phyloP scores from a whole-genome alignment of 805 yeast species.

The Lipomyces anomalus region DNA sequence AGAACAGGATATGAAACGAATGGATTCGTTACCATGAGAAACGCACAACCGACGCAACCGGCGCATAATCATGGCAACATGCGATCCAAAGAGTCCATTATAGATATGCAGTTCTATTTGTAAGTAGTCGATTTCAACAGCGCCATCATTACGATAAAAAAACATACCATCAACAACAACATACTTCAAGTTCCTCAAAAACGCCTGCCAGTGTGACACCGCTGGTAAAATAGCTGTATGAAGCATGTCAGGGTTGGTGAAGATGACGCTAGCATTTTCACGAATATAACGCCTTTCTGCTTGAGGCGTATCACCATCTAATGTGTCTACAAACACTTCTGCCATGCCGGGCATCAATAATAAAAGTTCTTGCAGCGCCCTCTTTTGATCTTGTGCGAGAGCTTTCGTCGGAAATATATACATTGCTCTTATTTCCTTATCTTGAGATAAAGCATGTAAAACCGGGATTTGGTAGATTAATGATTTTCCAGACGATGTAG shows the following conservation, averaged over 20 bases:
- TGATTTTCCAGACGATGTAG: conserved; percentile 95
- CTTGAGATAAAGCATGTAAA: conserved; percentile 43
- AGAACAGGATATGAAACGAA: conserved; percentile 81
- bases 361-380: conserved; percentile 62
- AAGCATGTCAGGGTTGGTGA: conserved; percentile 92
- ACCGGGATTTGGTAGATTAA: conserved; percentile 87
- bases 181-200: conserved; percentile 56
- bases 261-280: conserved; percentile 65
- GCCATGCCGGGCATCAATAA: conserved; percentile 43
- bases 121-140: conserved; percentile 38
- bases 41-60: conserved; percentile 63
- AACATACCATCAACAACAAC: conserved; percentile 58
- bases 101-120: conserved; percentile 70
- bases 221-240: conserved; percentile 80
- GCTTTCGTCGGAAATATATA: conserved; percentile 97
- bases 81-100: conserved; percentile 86
- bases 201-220: conserved; percentile 66
- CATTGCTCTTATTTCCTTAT: conserved; percentile 56
- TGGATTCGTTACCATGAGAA: conserved; percentile 44
- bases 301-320: conserved; percentile 86
- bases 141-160: neutral
- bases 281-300: conserved; percentile 50
- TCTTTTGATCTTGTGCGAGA: conserved; percentile 89
- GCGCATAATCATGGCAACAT: conserved; percentile 80
- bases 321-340: conserved; percentile 56